Evolutionary conservation across 768 basidiomycete genomes (phyloP), one percentile per base, ranked within the genome.

Genomic region (Lactarius sp.): DNA sequence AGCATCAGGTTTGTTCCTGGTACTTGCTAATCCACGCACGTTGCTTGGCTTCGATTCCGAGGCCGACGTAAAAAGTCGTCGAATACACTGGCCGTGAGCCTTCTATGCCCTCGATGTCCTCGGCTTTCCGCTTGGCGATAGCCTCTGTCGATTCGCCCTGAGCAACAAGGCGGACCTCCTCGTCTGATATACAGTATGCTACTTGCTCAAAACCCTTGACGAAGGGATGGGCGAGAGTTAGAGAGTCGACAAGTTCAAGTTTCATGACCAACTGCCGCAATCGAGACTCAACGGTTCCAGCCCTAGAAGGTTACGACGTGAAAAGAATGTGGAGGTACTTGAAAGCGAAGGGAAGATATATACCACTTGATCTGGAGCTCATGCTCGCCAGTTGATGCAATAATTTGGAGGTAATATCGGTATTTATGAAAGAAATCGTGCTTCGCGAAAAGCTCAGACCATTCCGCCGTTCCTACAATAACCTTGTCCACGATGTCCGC

Each of bases 341-440:
- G 33, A 31, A 20, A 60, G 50, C 2, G 47, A 47, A 5, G 9
- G 52, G n/a, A 56, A 34, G 20, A 18, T 41, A 75, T 85, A 60
- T 70, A 95, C 96, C 96, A 98, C 77, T 97, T 97, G 64, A 92
- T 84, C 72, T 98, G 93, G 14, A 87, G 77, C n/a, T 94, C 93
- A 6, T 84, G 71, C 55, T 85, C 84, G 0, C 85, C 91, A 33
- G 94, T 92, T 5, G 92, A 94, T 8, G 96, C 94, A 59, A 94
- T 92, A 31, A 98, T 87, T 83, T 95, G 94, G 22, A 98, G 82
- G 74, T 98, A 98, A 78, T 95, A 94, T 66, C 89, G 86, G 74
- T 98, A 98, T 77, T 89, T 93, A 73, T 89, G 86, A 81, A 98
- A 99, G 75, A 99, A 98, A 74, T 98, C 94, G 72, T 96, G 94